These are phyloP conservation scores for Paraurostyla sp. DNA, from an alignment of 73 alveolate species.

Conservation along the genomic window DNA sequence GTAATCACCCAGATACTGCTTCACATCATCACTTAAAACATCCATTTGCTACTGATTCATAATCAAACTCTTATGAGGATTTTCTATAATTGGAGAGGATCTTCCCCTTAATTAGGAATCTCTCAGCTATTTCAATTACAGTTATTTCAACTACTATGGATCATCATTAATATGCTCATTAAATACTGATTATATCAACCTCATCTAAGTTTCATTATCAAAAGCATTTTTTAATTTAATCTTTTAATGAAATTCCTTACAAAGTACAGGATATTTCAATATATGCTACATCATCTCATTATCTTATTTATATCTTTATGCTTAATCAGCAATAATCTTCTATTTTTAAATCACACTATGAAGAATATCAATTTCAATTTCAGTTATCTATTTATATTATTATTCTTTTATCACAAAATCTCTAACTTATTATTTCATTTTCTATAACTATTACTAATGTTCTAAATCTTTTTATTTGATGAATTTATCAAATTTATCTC, in stretches of 20 bases:
- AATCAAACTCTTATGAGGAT: background rate
- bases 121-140: background rate
- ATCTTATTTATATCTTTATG: background rate
- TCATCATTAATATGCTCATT: background rate
- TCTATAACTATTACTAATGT: too few species aligned
- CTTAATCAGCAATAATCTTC: background rate
- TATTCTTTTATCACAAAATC: background rate
- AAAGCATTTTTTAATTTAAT: background rate
- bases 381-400: background rate
- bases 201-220: background rate
- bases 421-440: too few species aligned
- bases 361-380: background rate
- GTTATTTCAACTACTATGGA: background rate
- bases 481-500: background rate
- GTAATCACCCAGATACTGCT: background rate
- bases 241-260: slow-evolving; percentile 23
- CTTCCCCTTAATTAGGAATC: background rate
- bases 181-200: background rate
- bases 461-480: background rate
- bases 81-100: background rate
- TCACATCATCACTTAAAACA: background rate
- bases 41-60: background rate
- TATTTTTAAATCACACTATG: background rate
- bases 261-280: slow-evolving; percentile 1
- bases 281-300: background rate